Conservation (phyloP, 2,329 filamentous ascomycete species). For the Furcasterigmium furcatum region DNA sequence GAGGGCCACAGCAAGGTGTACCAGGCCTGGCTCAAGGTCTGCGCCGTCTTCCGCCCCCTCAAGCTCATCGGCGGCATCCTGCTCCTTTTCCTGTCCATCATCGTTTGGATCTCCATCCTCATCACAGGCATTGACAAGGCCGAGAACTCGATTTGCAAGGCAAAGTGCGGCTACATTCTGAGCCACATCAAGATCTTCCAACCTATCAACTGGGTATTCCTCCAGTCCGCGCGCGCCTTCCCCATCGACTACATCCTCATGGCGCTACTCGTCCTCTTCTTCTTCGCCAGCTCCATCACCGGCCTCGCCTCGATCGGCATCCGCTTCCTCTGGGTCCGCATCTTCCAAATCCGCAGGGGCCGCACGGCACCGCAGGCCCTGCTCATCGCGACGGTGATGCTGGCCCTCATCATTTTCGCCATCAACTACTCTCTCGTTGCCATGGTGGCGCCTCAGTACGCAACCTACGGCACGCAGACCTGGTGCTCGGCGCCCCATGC, state of each 20-base stretch:
- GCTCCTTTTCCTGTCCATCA: slow-evolving; percentile 67
- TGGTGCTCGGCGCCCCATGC: slow-evolving; percentile 75
- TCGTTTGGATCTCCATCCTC: slow-evolving; percentile 89
- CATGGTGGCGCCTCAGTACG: slow-evolving; percentile 93
- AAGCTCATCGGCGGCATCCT: slow-evolving; percentile 84
- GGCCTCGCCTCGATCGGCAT: slow-evolving; percentile 87
- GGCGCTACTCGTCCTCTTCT: slow-evolving; percentile 76
- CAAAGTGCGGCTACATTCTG: slow-evolving; percentile 87
- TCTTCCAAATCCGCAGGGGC: slow-evolving; percentile 88
- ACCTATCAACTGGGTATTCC: slow-evolving; percentile 86
- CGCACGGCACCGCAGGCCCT: slow-evolving; percentile 90
- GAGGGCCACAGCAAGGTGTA: slow-evolving; percentile 74
- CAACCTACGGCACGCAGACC: slow-evolving; percentile 90
- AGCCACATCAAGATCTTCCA: slow-evolving; percentile 89
- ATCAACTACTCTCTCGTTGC: slow-evolving; percentile 92
- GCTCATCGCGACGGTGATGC: slow-evolving; percentile 83
- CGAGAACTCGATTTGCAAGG: slow-evolving; percentile 89
- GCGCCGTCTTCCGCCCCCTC: slow-evolving; percentile 80
- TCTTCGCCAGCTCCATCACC: slow-evolving; percentile 85
- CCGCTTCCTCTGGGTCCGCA: slow-evolving; percentile 89
- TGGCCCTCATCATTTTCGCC: slow-evolving; percentile 84
- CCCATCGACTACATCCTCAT: slow-evolving; percentile 92
- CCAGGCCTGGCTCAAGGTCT: slow-evolving; percentile 73
- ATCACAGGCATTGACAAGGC: slow-evolving; percentile 96
- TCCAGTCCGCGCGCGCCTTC: slow-evolving; percentile 78